Evolutionary conservation across 1,284 basidiomycete genomes (phyloP).

Genomic region (Pseudozyma sp.): DNA sequence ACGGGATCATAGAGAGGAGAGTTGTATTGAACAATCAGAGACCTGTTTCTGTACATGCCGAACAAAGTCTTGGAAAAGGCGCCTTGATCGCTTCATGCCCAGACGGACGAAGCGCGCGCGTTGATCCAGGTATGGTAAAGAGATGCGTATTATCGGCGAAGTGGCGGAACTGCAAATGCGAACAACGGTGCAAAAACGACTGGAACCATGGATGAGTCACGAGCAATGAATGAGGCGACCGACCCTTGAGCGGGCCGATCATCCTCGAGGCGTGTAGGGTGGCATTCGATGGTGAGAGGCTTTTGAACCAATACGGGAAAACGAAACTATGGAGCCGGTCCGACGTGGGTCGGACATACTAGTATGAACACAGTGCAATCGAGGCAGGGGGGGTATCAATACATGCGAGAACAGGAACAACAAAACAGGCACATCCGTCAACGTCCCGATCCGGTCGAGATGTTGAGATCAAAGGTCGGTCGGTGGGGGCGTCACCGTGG

Average conservation of each 20-base stretch:
- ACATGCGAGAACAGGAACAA: constrained; percentile 21
- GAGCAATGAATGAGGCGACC: not conserved
- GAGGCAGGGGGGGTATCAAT: constrained; percentile 32
- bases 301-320: constrained; percentile 12
- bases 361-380: constrained; percentile 45
- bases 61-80: not conserved
- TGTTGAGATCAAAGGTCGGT: constrained; percentile 24
- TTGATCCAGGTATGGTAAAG: constrained; percentile 5
- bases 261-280: constrained; percentile 17
- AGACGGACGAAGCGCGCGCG: not conserved
- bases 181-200: constrained; percentile 30
- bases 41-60: constrained; percentile 30
- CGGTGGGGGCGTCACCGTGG: constrained; percentile 13
- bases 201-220: constrained; percentile 34
- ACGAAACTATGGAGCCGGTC: constrained; percentile 16
- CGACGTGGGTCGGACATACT: constrained; percentile 20
- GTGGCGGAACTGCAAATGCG: constrained; percentile 33
- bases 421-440: constrained; percentile 9
- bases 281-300: constrained; percentile 27
- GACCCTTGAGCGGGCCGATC: not conserved
- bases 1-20: constrained; percentile 1
- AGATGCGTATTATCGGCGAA: constrained; percentile 36
- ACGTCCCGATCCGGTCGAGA: constrained; percentile 3
- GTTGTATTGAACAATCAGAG: constrained; percentile 9
- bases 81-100: not conserved